Base-by-base conservation (phyloP, 2,329 filamentous ascomycete genomes). In the Xylaria sp. region DNA sequence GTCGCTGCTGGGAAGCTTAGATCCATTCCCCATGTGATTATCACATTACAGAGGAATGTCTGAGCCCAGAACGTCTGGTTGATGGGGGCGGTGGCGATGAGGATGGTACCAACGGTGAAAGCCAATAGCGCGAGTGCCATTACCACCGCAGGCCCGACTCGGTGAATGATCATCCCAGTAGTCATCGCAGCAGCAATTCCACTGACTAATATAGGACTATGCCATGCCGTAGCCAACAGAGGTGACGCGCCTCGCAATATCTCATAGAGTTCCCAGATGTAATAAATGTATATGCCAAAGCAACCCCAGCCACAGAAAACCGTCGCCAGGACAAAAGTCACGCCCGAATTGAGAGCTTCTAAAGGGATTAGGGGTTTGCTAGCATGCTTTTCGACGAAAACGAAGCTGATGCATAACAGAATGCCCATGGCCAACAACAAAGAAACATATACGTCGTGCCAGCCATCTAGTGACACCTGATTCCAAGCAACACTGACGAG, bases 401-500 rank as follows among this genome's bases (percentile, higher is more conserved):
- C 73, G 67, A 87, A 87, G 0, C 71, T 57, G 0, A 69, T 67
- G 18, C 84, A 71, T 20, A 84, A 68, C 1, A 84, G 29, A 8
- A 80, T 52, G 2, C 82, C 82, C 9, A 81, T 49, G 46, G 81
- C 76, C 3, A 87, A 70, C 4, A 80, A 64, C 6, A 74, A 67
- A 51, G 78, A 77, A 29, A 82, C 74, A 60, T 84, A 84, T 0
- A 77, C 70, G n/a, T 72, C 69, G 11, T 66, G 55, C 82, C 82
- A 86, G 1, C 80, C 78, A 11, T 77, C 76, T 1, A 80, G 69
- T 0, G 79, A 76, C 2, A 78, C 82, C 64, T 86, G 82, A 60
- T 85, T 86, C 77, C 80, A 82, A 2, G 82, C 79, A 50, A 86
- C 77, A 61, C 85, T 85, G 66, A 85, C 72, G 7, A 85, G 68